Percentiles rank a stretch among this genome's conserved stretches.
Evolutionary conservation across 805 yeast genomes (phyloP).

Genomic region (Starmerella cellae): DNA sequence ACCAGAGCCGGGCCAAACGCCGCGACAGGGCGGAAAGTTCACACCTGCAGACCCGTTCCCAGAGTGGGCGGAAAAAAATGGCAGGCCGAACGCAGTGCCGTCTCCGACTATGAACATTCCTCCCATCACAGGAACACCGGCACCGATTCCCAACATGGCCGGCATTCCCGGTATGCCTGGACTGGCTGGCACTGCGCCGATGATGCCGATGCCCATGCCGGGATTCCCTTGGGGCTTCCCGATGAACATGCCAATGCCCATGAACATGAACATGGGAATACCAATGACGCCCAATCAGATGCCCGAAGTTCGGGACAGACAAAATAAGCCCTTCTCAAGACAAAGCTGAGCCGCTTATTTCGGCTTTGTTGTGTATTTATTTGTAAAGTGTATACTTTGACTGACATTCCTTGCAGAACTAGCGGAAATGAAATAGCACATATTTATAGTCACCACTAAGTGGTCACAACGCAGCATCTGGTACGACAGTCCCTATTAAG

Average conservation of each 20-base stretch:
- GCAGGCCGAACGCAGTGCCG: background rate
- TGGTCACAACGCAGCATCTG: no score
- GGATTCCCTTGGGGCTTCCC: constrained; percentile 2
- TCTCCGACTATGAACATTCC: constrained; percentile 1
- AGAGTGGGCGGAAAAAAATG: constrained; percentile 9
- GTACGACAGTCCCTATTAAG: no score
- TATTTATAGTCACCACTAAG: no score
- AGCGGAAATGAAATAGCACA: no score
- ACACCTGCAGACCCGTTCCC: constrained; percentile 8
- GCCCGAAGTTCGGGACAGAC: constrained; percentile 9
- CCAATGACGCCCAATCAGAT: constrained; percentile 9
- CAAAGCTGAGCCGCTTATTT: background rate
- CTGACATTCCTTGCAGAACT: no score
- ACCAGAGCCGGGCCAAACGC: constrained; percentile 6
- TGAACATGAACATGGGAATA: constrained; percentile 4
- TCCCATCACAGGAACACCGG: background rate
- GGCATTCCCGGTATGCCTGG: background rate
- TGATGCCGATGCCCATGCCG: background rate
- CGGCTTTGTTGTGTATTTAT: no score
- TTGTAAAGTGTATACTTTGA: no score
- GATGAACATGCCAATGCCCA: constrained; percentile 6
- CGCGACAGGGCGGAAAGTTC: constrained; percentile 7
- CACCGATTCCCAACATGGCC: background rate
- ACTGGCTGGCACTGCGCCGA: background rate
- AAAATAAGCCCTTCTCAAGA: constrained; percentile 2